Conservation (phyloP, 1,139 yeast genomes). For the Saccharomyces hybrid region DNA sequence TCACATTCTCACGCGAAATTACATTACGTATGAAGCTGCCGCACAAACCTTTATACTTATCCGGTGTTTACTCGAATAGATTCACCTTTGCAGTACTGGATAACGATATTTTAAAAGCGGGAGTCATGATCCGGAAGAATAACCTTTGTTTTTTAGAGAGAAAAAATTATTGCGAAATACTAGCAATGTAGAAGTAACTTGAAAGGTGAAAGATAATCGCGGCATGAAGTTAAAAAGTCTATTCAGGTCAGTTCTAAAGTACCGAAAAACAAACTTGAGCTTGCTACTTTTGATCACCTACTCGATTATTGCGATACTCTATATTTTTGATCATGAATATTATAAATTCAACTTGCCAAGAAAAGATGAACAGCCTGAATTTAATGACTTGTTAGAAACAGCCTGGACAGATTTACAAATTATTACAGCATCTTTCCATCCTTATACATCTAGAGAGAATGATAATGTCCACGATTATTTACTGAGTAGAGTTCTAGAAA, state of each 20-base stretch:
- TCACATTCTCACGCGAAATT: not conserved
- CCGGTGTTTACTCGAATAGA: no score
- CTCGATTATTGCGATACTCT: slow-evolving; percentile 13
- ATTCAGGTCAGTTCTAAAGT: slow-evolving; percentile 19
- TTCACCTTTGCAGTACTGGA: not conserved
- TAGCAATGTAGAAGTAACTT: not conserved
- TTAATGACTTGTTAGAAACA: slow-evolving; percentile 35
- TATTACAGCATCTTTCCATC: slow-evolving; percentile 62
- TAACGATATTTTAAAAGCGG: not conserved
- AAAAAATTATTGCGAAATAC: not conserved
- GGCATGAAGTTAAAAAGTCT: slow-evolving; percentile 5
- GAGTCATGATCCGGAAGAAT: not conserved
- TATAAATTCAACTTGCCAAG: slow-evolving; percentile 17
- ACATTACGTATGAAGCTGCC: not conserved
- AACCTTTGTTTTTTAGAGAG: not conserved
- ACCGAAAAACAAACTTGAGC: slow-evolving; percentile 28
- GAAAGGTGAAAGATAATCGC: not conserved
- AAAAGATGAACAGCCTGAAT: slow-evolving; percentile 23
- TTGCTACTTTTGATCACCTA: slow-evolving; percentile 20
- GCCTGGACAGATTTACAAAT: slow-evolving; percentile 66
- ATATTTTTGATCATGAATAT: slow-evolving; percentile 14
- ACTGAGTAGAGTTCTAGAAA: slow-evolving; percentile 36
- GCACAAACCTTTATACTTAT: no score
- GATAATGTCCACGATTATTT: slow-evolving; percentile 70
- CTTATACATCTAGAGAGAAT: slow-evolving; percentile 70